Conservation (phyloP, 306 rosid species). For the Sindora glabra region DNA sequence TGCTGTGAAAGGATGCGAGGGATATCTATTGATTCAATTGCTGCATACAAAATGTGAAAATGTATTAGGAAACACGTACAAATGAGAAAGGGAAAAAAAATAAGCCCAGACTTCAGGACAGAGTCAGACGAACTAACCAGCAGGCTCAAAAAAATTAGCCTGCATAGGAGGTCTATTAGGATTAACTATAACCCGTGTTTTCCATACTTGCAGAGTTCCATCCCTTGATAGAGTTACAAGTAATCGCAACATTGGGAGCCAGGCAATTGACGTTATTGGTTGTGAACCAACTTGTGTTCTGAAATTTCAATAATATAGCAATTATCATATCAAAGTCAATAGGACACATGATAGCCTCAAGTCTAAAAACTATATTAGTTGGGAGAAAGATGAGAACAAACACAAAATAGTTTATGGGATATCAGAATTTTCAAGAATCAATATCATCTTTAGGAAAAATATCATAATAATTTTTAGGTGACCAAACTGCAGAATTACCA, state of each 20-base stretch:
- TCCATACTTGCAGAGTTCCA: constrained; percentile 95
- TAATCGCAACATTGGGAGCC: constrained; percentile 76
- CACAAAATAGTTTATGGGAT: constrained; percentile 1
- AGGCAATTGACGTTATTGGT: constrained; percentile 84
- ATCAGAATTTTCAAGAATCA: background rate
- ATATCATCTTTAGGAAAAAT: no score
- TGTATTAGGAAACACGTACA: constrained; percentile 17
- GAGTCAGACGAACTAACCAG: constrained; percentile 56
- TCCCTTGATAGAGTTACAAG: constrained; percentile 86
- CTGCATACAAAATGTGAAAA: constrained; percentile 51
- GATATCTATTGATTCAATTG: constrained; percentile 85
- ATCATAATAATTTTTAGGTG: no score
- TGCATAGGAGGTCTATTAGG: constrained; percentile 77
- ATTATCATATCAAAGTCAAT: constrained; percentile 15
- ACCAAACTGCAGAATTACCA: no score
- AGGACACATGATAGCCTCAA: constrained; percentile 6
- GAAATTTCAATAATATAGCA: constrained; percentile 35
- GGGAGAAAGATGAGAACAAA: constrained; percentile 7
- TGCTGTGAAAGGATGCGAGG: constrained; percentile 97
- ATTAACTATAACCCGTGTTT: constrained; percentile 68
- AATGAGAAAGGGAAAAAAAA: constrained; percentile 6
- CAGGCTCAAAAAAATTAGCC: constrained; percentile 84
- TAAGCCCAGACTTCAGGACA: constrained; percentile 1
- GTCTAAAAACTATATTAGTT: background rate
- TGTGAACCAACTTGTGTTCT: constrained; percentile 96